These are phyloP conservation scores for Naganishia liquefaciens DNA, from an alignment of 1,284 basidiomycete species.

Conservation along the genomic window DNA sequence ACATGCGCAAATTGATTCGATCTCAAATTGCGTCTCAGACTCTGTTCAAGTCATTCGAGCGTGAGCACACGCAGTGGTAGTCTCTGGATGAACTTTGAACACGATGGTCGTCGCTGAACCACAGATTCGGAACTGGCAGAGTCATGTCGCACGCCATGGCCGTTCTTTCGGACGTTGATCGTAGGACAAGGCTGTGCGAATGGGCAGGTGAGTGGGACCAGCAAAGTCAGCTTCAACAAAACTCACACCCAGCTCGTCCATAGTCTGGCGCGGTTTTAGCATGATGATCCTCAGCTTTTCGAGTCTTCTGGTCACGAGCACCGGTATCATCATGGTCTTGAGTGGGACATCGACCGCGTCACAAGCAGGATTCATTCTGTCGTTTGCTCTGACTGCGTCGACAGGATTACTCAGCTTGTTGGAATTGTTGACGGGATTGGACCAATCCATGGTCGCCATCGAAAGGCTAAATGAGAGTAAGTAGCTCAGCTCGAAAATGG, in stretches of 20 bases:
- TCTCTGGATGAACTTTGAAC: too few relatives aligned
- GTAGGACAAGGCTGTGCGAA: conserved; percentile 43
- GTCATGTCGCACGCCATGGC: conserved; percentile 47
- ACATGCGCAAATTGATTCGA: too few relatives aligned
- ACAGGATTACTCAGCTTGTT: conserved; percentile 42
- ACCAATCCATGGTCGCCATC: conserved; percentile 40
- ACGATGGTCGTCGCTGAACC: not conserved
- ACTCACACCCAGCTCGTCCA: not conserved
- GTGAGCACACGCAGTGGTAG: conserved; percentile 27
- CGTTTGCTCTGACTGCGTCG: conserved; percentile 51
- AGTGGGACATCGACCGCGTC: conserved; percentile 48
- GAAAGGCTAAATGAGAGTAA: conserved; percentile 32
- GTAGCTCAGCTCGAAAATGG: not conserved
- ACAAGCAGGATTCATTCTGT: conserved; percentile 55
- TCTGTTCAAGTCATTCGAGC: conserved; percentile 53
- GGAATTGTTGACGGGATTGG: conserved; percentile 36
- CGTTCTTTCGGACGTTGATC: conserved; percentile 44
- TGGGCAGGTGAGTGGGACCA: conserved; percentile 38
- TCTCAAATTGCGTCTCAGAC: not conserved
- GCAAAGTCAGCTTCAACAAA: not conserved
- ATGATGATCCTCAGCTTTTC: conserved; percentile 41
- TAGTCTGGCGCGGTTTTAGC: conserved; percentile 45
- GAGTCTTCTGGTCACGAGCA: conserved; percentile 44
- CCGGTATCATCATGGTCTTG: conserved; percentile 54
- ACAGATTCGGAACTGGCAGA: conserved; percentile 45